These are phyloP conservation scores for Aspergillus asperescens DNA, from an alignment of 495 filamentous ascomycete genomes.

Conservation along the genomic window DNA sequence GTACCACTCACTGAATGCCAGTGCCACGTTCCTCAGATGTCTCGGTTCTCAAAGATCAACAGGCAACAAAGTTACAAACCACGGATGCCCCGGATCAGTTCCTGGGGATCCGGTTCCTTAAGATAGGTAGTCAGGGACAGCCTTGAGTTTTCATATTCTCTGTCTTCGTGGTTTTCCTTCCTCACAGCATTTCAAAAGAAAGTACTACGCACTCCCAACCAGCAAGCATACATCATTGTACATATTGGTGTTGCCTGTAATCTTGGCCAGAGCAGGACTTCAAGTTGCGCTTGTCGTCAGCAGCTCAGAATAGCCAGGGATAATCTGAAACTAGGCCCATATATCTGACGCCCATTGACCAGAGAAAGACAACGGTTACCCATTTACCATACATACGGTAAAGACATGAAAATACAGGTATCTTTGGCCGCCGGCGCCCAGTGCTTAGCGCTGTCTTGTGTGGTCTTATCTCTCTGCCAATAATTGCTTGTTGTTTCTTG, in stretches of 20 bases:
- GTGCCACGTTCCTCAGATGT: too few relatives aligned
- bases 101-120: slow-evolving; percentile 1
- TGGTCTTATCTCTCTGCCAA: slow-evolving; percentile 15
- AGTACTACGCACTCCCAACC: too few relatives aligned
- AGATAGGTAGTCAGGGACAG: background rate
- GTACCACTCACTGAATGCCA: too few relatives aligned
- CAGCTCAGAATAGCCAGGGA: slow-evolving; percentile 9
- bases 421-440: background rate
- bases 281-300: background rate
- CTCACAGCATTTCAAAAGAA: background rate
- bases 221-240: background rate
- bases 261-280: background rate
- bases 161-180: background rate
- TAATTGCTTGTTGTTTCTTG: slow-evolving; percentile 16
- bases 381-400: background rate
- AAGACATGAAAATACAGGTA: background rate
- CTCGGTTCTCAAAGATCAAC: too few relatives aligned
- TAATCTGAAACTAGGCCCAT: slow-evolving; percentile 9
- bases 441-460: background rate
- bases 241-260: background rate
- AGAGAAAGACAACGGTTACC: background rate
- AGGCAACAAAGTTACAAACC: too few relatives aligned
- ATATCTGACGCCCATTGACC: slow-evolving; percentile 3
- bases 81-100: background rate
- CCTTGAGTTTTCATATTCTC: too few relatives aligned